phyloP scores from a whole-genome alignment of 441 rosid species.

The Manihot esculenta region DNA sequence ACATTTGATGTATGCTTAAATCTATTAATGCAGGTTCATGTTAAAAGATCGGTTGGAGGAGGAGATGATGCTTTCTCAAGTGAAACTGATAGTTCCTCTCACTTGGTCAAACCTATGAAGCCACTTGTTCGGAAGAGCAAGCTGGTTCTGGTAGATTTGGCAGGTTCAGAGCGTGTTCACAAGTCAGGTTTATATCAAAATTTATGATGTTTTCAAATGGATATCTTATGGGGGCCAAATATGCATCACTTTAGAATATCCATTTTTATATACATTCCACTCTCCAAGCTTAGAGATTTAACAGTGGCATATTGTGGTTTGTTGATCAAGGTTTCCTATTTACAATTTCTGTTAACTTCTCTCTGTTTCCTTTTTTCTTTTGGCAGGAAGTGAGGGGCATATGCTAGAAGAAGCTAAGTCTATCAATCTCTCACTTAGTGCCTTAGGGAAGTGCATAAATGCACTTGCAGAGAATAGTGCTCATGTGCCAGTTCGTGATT shows the following conservation, averaged over 20 bases:
- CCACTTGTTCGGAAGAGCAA: constrained; percentile 92
- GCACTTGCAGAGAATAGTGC: constrained; percentile 95
- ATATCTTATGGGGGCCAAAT: neutral
- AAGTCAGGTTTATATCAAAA: constrained; percentile 71
- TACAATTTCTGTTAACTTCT: constrained; percentile 13
- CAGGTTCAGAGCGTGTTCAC: constrained; percentile 97
- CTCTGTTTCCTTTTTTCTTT: constrained; percentile 14
- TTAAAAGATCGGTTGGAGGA: constrained; percentile 76
- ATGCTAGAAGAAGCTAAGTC: constrained; percentile 98
- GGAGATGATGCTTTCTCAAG: constrained; percentile 47
- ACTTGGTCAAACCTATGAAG: constrained; percentile 65
- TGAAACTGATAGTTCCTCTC: constrained; percentile 58
- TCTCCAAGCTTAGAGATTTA: neutral
- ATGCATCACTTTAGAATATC: neutral
- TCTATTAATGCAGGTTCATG: constrained; percentile 63
- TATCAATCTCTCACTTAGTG: constrained; percentile 97
- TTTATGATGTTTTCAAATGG: neutral
- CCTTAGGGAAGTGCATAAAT: constrained; percentile 97
- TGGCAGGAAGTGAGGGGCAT: constrained; percentile 98
- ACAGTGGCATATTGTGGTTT: neutral
- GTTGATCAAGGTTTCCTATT: neutral
- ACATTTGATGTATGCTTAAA: constrained; percentile 12
- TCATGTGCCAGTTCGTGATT: constrained; percentile 98
- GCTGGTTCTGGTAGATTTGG: constrained; percentile 92
- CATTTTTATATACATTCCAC: neutral